Base-by-base conservation (phyloP, 2,329 filamentous ascomycete genomes). In the Neofusicoccum sp. region DNA sequence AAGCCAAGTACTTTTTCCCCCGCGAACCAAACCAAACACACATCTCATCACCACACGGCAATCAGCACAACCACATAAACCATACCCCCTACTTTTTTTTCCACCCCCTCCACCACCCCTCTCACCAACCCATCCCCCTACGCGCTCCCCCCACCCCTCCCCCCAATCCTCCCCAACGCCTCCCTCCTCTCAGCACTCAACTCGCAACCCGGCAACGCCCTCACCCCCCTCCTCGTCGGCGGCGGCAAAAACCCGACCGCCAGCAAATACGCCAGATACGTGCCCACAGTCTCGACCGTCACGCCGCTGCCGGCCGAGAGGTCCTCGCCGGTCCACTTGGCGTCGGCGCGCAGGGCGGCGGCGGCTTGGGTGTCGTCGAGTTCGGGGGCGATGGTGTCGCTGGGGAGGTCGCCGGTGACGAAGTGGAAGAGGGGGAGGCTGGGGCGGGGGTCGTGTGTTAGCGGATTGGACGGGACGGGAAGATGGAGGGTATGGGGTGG, bases 321-420 rank as follows among this genome's bases (percentile, higher is more conserved):
- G 64, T 87, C 84, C 34, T 84, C 71, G 0, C 81, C 82, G 0
- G 85, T 81, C 82, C 83, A 82, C 57, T 81, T 78, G 0, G 80
- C 80, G 68, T 93, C 88, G 3, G 81, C 80, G 70, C 83, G 83
- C 26, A 96, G 79, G 0, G 87, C 83, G 1, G 78, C 76, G 1
- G 84, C 80, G 0, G 90, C 85, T 69, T 95, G 91, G 36, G 67
- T 73, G 70, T 93, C 90, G 67, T 91, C 88, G 11, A 95, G 82
- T 71, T 90, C 89, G 0, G 89, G 88, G 0, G 90, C 89, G 44
- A 83, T 85, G 33, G 87, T 90, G 67, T 85, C 85, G 41, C 81
- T 80, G 0, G 88, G 89, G n/a, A 92, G 78, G 72, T 91, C 85
- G 26, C 83, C 82, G 24, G 85, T 86, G 43, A 87, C 87, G 73